These are phyloP conservation scores for Epithemia pelagica DNA, from an alignment of 108 stramenopile genomes.

Conservation along the genomic window DNA sequence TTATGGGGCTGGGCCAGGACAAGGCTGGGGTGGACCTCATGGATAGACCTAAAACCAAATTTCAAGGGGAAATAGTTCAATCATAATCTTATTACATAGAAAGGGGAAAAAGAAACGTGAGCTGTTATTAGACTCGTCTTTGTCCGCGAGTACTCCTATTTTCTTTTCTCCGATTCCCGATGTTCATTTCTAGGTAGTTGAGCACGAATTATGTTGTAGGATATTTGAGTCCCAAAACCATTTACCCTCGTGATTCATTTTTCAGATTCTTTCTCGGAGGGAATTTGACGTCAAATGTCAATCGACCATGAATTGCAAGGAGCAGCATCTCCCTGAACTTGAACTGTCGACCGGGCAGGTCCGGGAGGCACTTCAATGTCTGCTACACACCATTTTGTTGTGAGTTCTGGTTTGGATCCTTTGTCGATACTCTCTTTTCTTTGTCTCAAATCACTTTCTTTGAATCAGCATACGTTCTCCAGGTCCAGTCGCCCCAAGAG, in stretches of 20 bases:
- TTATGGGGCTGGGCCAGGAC: constrained; percentile 1
- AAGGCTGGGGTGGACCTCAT: constrained; percentile 8
- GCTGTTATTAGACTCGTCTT: too few species aligned
- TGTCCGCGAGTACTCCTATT: too few species aligned
- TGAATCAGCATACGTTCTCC: constrained; percentile 66
- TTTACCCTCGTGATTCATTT: too few species aligned
- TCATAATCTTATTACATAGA: too few species aligned
- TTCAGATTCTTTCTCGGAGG: too few species aligned
- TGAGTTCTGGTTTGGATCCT: constrained; percentile 17
- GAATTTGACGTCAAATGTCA: too few species aligned
- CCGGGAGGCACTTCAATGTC: constrained; percentile 72
- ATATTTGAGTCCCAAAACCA: too few species aligned
- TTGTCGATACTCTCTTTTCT: background rate
- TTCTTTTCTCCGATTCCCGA: too few species aligned
- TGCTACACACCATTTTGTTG: constrained; percentile 82
- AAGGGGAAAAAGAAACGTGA: too few species aligned
- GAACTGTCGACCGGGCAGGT: constrained; percentile 80
- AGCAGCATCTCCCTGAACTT: constrained; percentile 74
- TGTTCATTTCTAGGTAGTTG: too few species aligned
- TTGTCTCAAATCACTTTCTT: background rate
- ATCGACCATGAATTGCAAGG: constrained; percentile 75
- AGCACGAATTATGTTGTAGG: too few species aligned
- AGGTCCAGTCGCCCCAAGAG: constrained; percentile 58
- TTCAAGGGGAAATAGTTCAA: too few species aligned
- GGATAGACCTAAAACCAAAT: background rate